Conservation (phyloP, 1,284 basidiomycete species). For the Malassezia sympodialis region DNA sequence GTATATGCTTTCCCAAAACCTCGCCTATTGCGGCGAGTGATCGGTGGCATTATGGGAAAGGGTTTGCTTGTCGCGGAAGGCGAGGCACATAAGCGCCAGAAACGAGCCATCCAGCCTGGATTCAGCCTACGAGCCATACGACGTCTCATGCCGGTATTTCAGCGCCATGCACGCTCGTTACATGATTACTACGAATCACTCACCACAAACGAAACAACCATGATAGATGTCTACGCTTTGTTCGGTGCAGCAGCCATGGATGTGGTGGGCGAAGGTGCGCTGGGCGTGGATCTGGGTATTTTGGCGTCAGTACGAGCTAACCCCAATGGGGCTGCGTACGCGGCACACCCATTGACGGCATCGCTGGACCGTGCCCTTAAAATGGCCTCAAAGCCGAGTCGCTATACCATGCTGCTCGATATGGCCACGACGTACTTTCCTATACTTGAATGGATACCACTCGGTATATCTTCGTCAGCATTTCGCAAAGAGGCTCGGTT, state of each 20-base stretch:
- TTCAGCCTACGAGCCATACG: slow-evolving; percentile 32
- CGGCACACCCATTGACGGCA: slow-evolving; percentile 6
- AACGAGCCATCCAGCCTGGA: slow-evolving; percentile 38
- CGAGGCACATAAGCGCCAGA: slow-evolving; percentile 34
- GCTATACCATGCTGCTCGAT: slow-evolving; percentile 1
- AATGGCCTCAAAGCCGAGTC: slow-evolving; percentile 7
- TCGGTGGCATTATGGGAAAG: slow-evolving; percentile 35
- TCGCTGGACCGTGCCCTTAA: slow-evolving; percentile 5
- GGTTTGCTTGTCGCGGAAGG: slow-evolving; percentile 39
- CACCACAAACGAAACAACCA: not conserved
- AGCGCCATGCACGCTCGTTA: slow-evolving; percentile 21
- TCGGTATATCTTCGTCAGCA: slow-evolving; percentile 2
- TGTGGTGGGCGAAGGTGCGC: slow-evolving; percentile 16
- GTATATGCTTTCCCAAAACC: slow-evolving; percentile 40
- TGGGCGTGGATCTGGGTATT: slow-evolving; percentile 10
- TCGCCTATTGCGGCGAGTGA: slow-evolving; percentile 14
- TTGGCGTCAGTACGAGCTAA: not conserved
- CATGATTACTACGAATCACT: slow-evolving; percentile 15
- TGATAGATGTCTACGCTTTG: slow-evolving; percentile 8
- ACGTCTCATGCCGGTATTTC: slow-evolving; percentile 31
- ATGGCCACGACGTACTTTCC: slow-evolving; percentile 12
- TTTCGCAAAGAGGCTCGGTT: slow-evolving; percentile 5
- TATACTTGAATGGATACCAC: slow-evolving; percentile 1
- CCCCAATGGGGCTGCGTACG: not conserved
- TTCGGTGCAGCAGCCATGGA: slow-evolving; percentile 11